phyloP scores from a whole-genome alignment of 2,329 filamentous ascomycete genomes.

The Botrytis fragariae region DNA sequence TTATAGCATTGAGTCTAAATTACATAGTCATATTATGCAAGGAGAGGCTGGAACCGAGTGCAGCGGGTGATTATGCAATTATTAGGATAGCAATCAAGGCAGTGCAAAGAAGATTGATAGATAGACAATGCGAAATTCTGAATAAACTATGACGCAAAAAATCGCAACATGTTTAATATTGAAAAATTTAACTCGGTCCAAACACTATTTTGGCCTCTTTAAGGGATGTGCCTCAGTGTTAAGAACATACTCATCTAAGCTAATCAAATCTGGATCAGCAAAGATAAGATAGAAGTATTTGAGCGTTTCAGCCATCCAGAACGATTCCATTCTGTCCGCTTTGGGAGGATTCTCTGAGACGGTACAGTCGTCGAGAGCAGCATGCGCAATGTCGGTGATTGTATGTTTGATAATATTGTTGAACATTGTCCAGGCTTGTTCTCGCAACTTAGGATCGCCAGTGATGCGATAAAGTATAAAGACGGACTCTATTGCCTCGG shows the following conservation, averaged over 20 bases:
- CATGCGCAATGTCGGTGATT: constrained; percentile 44
- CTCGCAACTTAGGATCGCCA: constrained; percentile 37
- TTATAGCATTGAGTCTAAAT: neutral
- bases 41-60: neutral
- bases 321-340: constrained; percentile 56
- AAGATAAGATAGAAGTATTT: constrained; percentile 61
- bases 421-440: constrained; percentile 50
- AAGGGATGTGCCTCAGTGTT: constrained; percentile 36
- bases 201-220: constrained; percentile 34
- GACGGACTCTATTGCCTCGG: constrained; percentile 65
- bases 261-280: constrained; percentile 49
- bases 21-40: too few relatives aligned
- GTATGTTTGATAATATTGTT: constrained; percentile 44
- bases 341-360: constrained; percentile 25
- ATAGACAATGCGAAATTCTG: neutral
- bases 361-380: constrained; percentile 43
- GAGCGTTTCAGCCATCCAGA: constrained; percentile 63
- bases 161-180: too few relatives aligned
- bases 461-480: constrained; percentile 53
- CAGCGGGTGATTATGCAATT: neutral
- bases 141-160: neutral
- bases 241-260: constrained; percentile 59
- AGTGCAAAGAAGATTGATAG: neutral
- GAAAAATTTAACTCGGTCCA: neutral
- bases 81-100: neutral